These are phyloP conservation scores for Xylaria sp. DNA, from an alignment of 2,329 filamentous ascomycete species.

Conservation along the genomic window DNA sequence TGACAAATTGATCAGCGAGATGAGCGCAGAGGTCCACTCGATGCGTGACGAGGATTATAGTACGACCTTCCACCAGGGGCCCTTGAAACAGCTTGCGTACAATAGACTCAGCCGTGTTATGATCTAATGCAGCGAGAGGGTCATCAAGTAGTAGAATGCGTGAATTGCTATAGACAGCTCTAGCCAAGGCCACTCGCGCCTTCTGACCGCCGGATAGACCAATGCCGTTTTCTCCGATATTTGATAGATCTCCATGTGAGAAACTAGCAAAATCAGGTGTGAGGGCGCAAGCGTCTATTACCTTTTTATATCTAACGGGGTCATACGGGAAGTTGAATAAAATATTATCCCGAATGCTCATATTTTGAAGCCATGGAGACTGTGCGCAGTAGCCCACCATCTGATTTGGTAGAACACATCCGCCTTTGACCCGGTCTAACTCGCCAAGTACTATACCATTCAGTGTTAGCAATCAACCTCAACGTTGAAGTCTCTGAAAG, in stretches of 20 bases:
- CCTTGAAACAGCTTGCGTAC: conserved; percentile 71
- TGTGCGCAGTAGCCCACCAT: conserved; percentile 68
- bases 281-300: conserved; percentile 71
- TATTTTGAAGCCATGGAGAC: conserved; percentile 73
- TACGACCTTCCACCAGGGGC: conserved; percentile 70
- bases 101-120: conserved; percentile 69
- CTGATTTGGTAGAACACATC: conserved; percentile 59
- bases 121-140: conserved; percentile 71
- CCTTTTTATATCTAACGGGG: conserved; percentile 65
- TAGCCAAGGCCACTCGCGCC: conserved; percentile 70
- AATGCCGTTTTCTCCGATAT: conserved; percentile 71
- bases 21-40: conserved; percentile 79
- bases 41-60: conserved; percentile 83
- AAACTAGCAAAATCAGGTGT: conserved; percentile 67
- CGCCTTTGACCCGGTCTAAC: conserved; percentile 72
- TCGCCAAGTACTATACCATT: conserved; percentile 61
- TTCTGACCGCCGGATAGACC: conserved; percentile 73
- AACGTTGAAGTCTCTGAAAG: neutral
- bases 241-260: conserved; percentile 66
- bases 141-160: conserved; percentile 71
- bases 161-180: conserved; percentile 69
- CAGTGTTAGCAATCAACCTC: conserved; percentile 1
- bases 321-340: conserved; percentile 70
- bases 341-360: conserved; percentile 73
- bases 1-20: conserved; percentile 79